Evolutionary conservation across 2,329 filamentous ascomycete genomes (phyloP).

Genomic region (Penicillium sp.): DNA sequence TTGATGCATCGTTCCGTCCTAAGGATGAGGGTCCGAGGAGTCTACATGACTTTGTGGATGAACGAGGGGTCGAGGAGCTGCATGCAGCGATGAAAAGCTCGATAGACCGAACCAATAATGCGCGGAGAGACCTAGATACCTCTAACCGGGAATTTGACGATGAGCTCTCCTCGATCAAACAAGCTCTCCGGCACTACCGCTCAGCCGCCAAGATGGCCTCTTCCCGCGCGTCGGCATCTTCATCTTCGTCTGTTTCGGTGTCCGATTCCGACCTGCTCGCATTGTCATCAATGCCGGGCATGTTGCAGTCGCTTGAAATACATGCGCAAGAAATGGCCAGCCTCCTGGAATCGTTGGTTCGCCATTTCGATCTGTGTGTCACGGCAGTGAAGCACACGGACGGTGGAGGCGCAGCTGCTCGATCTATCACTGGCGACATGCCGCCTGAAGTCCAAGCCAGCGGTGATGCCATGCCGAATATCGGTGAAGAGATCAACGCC

Average conservation of each 20-base stretch:
- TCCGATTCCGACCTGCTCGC: slow-evolving; percentile 34
- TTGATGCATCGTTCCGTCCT: slow-evolving; percentile 55
- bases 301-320: slow-evolving; percentile 61
- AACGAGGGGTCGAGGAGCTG: slow-evolving; percentile 56
- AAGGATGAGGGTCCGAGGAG: slow-evolving; percentile 49
- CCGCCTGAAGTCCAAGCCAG: slow-evolving; percentile 47
- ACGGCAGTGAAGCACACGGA: slow-evolving; percentile 88
- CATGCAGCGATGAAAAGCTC: slow-evolving; percentile 53
- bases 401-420: slow-evolving; percentile 66
- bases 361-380: slow-evolving; percentile 89
- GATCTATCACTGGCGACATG: slow-evolving; percentile 61
- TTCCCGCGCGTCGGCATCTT: slow-evolving; percentile 33
- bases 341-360: slow-evolving; percentile 72
- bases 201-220: slow-evolving; percentile 38
- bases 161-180: slow-evolving; percentile 63
- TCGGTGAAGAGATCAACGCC: slow-evolving; percentile 31
- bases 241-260: slow-evolving; percentile 29
- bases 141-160: slow-evolving; percentile 65
- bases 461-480: slow-evolving; percentile 29
- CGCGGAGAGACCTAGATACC: slow-evolving; percentile 55
- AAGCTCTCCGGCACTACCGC: slow-evolving; percentile 48
- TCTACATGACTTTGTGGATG: slow-evolving; percentile 64
- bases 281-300: slow-evolving; percentile 46
- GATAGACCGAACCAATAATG: slow-evolving; percentile 57
- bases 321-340: slow-evolving; percentile 80